Conservation (phyloP, 306 rosid species). For the Lathyrus sativus region DNA sequence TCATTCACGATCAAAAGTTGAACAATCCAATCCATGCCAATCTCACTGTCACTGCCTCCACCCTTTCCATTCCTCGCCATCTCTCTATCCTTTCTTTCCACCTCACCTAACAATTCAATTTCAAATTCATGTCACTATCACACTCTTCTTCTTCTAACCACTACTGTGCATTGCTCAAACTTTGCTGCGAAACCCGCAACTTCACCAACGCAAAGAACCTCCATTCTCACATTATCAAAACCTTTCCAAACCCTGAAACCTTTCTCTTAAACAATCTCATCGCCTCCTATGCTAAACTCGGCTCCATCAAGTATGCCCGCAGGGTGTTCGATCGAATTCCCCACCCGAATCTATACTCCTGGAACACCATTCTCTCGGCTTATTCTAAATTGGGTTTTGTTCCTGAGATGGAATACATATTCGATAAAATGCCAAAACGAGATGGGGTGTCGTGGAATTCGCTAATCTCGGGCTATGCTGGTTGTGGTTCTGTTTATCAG, state of each 20-base stretch:
- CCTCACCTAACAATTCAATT: neutral
- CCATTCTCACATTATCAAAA: slow-evolving; percentile 62
- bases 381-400: slow-evolving; percentile 60
- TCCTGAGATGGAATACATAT: slow-evolving; percentile 57
- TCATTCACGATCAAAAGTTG: neutral
- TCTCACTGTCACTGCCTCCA: no score
- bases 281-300: slow-evolving; percentile 52
- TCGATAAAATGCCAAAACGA: slow-evolving; percentile 55
- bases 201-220: slow-evolving; percentile 54
- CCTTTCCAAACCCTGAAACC: slow-evolving; percentile 58
- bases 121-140: slow-evolving; percentile 43
- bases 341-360: slow-evolving; percentile 62
- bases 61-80: neutral
- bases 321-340: slow-evolving; percentile 65
- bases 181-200: slow-evolving; percentile 49
- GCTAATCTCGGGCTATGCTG: slow-evolving; percentile 65
- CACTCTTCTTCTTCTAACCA: slow-evolving; percentile 57
- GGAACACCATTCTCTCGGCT: slow-evolving; percentile 69
- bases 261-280: slow-evolving; percentile 68
- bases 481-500: slow-evolving; percentile 39
- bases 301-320: slow-evolving; percentile 58
- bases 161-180: slow-evolving; percentile 66
- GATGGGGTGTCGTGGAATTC: slow-evolving; percentile 79
- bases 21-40: neutral
- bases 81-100: neutral